phyloP scores from a whole-genome alignment of 208 protist species.

The Tritrichomonas foetus region DNA sequence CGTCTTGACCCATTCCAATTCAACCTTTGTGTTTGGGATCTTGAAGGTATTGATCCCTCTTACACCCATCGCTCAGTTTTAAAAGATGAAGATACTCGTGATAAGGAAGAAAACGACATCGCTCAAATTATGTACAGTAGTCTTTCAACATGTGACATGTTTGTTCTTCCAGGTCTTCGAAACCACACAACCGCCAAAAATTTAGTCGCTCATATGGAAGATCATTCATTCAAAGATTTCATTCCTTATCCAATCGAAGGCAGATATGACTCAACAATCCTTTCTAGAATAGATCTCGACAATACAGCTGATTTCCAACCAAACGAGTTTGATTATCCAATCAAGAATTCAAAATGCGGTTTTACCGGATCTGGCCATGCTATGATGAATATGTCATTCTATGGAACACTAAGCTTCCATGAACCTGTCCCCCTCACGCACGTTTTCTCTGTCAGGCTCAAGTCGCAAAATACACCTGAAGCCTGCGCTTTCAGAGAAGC shows the following conservation, averaged over 20 bases:
- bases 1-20: conserved; percentile 38
- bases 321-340: neutral
- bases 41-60: neutral
- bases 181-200: neutral
- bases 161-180: neutral
- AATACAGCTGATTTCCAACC: neutral
- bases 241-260: neutral
- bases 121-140: neutral
- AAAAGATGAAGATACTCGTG: neutral
- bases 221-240: neutral
- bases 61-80: neutral
- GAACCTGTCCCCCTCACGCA: neutral
- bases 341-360: neutral
- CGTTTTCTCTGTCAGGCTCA: neutral
- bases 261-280: neutral
- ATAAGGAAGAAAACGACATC: neutral
- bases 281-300: neutral
- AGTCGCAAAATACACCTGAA: neutral
- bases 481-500: neutral
- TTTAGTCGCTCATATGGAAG: neutral
- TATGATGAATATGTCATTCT: neutral
- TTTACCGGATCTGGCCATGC: neutral
- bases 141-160: conserved; percentile 2
- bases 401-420: neutral
- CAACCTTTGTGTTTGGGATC: conserved; percentile 24